These are phyloP conservation scores for Penicillium verrucosum DNA, from an alignment of 2,329 filamentous ascomycete genomes.

Conservation along the genomic window DNA sequence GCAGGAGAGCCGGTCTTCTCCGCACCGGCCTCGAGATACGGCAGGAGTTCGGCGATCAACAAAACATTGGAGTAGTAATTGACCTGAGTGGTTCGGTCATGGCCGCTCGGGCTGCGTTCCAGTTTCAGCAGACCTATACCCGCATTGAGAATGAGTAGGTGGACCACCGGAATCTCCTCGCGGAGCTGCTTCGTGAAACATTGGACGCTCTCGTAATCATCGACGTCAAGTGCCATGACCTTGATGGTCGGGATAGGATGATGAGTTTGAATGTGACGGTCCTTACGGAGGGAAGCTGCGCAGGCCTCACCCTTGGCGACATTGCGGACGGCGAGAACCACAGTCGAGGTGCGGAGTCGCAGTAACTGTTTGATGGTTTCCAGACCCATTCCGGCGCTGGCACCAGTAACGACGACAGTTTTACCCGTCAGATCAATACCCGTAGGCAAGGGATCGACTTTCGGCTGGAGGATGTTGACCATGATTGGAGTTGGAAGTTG, in stretches of 20 bases:
- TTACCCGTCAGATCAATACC: background rate
- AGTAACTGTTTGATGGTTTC: background rate
- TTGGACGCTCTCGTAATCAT: background rate
- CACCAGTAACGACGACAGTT: background rate
- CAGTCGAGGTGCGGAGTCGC: background rate
- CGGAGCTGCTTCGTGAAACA: conserved; percentile 18
- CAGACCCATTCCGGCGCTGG: background rate
- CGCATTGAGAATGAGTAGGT: conserved; percentile 29
- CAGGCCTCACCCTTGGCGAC: background rate
- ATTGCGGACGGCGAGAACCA: background rate
- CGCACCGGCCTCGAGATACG: background rate
- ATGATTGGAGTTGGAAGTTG: background rate
- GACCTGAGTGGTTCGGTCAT: conserved; percentile 41
- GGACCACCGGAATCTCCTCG: conserved; percentile 15
- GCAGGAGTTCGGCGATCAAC: background rate
- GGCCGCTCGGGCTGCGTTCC: conserved; percentile 25
- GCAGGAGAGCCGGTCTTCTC: background rate
- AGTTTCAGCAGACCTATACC: conserved; percentile 16
- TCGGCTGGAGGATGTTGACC: background rate
- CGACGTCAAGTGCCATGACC: background rate
- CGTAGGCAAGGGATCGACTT: background rate
- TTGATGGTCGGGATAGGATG: background rate
- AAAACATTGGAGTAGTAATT: conserved; percentile 20
- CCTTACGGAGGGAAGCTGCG: background rate
- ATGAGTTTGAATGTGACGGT: background rate